Conservation (phyloP, 257 asterid species). For the Nicotiana benthamiana region DNA sequence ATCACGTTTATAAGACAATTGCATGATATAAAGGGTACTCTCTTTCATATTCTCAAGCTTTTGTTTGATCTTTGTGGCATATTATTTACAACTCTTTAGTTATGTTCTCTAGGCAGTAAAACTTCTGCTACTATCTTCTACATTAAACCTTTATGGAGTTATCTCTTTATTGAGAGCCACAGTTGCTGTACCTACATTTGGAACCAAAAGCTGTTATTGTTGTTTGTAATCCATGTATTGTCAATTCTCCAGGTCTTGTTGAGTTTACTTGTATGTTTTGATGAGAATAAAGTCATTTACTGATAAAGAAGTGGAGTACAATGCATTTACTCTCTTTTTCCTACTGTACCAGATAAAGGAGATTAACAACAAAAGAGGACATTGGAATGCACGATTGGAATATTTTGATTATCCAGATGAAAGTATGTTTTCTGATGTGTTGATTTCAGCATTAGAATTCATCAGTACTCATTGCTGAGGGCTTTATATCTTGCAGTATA, state of each 20-base stretch:
- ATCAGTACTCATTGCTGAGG: background rate
- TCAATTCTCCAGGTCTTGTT: background rate
- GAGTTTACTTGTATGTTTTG: background rate
- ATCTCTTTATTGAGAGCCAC: background rate
- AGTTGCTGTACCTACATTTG: background rate
- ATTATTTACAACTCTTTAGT: background rate
- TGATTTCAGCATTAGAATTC: background rate
- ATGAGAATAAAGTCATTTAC: background rate
- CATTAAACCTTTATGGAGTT: background rate
- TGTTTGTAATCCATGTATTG: background rate
- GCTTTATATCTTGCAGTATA: background rate
- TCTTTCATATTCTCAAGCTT: background rate
- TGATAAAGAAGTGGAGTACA: background rate
- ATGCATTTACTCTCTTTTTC: background rate
- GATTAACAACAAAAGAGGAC: conserved; percentile 17
- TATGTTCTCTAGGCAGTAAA: background rate
- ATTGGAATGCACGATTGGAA: conserved; percentile 17
- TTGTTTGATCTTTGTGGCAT: background rate
- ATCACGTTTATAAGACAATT: background rate
- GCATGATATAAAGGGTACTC: background rate
- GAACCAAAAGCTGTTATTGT: background rate
- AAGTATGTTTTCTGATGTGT: conserved; percentile 22
- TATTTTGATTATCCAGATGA: conserved; percentile 62
- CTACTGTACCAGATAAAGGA: conserved; percentile 35
- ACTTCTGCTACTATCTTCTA: background rate